Evolutionary conservation across 352 stramenopile species (phyloP).

Genomic region (Pythium insidiosum): DNA sequence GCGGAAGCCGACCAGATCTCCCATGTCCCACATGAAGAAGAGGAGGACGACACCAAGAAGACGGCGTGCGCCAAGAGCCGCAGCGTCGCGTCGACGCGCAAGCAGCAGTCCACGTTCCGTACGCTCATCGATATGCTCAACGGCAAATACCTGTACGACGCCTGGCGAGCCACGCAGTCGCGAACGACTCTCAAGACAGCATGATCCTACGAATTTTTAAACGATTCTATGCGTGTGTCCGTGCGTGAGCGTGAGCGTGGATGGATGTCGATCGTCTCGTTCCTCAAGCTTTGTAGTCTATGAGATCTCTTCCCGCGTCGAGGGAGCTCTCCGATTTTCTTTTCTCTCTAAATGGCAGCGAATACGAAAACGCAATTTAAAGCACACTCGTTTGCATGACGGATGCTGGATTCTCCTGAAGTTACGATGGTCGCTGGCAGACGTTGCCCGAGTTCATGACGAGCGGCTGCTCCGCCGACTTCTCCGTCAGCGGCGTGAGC

Average conservation of each 20-base stretch:
- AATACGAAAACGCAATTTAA: no score
- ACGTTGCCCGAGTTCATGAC: constrained; percentile 80
- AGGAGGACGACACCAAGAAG: constrained; percentile 42
- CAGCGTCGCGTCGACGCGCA: constrained; percentile 21
- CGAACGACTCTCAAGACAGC: constrained; percentile 56
- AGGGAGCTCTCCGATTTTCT: no score
- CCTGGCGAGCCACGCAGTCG: constrained; percentile 54
- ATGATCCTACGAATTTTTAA: constrained; percentile 10
- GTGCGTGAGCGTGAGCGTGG: no score
- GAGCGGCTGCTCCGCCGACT: constrained; percentile 56
- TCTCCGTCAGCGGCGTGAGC: constrained; percentile 67
- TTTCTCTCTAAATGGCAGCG: no score
- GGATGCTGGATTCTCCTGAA: no score
- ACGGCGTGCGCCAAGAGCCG: constrained; percentile 26
- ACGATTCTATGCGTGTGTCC: not conserved
- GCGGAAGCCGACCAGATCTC: constrained; percentile 52
- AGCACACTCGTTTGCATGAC: no score
- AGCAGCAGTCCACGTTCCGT: constrained; percentile 42
- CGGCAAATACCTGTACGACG: constrained; percentile 83
- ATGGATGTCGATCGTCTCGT: no score
- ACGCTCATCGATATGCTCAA: constrained; percentile 85
- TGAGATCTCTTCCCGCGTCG: no score
- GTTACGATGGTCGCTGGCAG: constrained; percentile 63
- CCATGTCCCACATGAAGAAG: constrained; percentile 24
- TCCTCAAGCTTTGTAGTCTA: no score